Evolutionary conservation across 164 flowering plant species (phyloP).

Genomic region (Brasenia schreberi): DNA sequence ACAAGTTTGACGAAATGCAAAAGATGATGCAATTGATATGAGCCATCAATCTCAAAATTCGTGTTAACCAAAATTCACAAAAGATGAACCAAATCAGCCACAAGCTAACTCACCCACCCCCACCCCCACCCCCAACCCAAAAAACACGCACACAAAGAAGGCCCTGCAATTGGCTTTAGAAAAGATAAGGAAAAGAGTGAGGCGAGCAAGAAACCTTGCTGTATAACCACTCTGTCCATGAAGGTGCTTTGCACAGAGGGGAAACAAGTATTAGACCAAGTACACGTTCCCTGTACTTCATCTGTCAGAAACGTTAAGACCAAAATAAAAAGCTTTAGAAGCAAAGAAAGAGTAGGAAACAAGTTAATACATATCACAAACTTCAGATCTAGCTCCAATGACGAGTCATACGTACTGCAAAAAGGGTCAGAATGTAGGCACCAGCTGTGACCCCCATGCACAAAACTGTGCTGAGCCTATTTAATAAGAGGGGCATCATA

Average conservation of each 20-base stretch:
- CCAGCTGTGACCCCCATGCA: conserved; percentile 83
- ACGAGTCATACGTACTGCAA: conserved; percentile 36
- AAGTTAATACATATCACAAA: background rate
- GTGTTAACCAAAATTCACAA: too few relatives aligned
- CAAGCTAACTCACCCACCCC: background rate
- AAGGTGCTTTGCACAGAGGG: conserved; percentile 60
- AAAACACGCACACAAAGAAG: too few relatives aligned
- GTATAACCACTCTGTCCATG: conserved; percentile 74
- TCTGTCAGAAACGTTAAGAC: conserved; percentile 17
- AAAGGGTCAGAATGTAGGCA: conserved; percentile 58
- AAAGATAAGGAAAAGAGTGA: background rate
- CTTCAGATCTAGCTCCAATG: background rate
- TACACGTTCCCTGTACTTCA: conserved; percentile 51
- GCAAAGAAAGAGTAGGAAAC: background rate
- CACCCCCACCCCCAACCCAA: background rate
- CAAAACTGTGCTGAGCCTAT: conserved; percentile 44
- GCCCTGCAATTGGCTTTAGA: background rate
- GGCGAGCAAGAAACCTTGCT: conserved; percentile 37
- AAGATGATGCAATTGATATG: too few relatives aligned
- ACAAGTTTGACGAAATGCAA: too few relatives aligned
- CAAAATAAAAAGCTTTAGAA: background rate
- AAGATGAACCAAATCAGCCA: background rate
- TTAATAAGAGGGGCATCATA: conserved; percentile 1
- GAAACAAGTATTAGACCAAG: conserved; percentile 65
- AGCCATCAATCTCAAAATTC: too few relatives aligned